Evolutionary conservation across 495 filamentous ascomycete genomes (phyloP).

Genomic region (Annulohypoxylon bovei): DNA sequence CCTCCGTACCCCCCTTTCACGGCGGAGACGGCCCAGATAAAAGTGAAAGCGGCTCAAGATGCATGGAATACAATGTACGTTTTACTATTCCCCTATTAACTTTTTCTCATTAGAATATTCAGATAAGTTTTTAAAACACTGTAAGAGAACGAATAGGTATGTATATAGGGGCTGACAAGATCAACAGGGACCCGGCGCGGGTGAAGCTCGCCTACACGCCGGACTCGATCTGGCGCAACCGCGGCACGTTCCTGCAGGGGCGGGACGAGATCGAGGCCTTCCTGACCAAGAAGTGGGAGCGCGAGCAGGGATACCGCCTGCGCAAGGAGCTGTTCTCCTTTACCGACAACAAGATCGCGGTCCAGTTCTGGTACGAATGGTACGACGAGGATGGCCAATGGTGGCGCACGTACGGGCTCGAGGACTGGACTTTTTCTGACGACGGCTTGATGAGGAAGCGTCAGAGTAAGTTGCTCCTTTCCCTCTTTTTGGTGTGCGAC

Average conservation of each 20-base stretch:
- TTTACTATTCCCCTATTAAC: not conserved
- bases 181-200: conserved; percentile 65
- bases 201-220: conserved; percentile 79
- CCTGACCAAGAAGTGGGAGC: conserved; percentile 78
- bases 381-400: conserved; percentile 78
- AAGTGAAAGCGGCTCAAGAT: conserved; percentile 87
- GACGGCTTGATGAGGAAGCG: conserved; percentile 86
- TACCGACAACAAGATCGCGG: conserved; percentile 75
- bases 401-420: conserved; percentile 90
- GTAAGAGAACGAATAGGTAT: too few species aligned
- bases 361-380: conserved; percentile 95
- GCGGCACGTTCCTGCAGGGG: conserved; percentile 74
- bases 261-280: conserved; percentile 75
- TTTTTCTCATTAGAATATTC: not conserved
- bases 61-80: conserved; percentile 84
- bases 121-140: not conserved
- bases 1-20: conserved; percentile 82
- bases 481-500: not conserved
- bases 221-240: conserved; percentile 85
- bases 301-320: conserved; percentile 77
- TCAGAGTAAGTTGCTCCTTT: conserved; percentile 58
- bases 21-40: conserved; percentile 72
- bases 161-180: not conserved
- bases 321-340: conserved; percentile 91
- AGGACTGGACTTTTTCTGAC: conserved; percentile 90